phyloP scores from a whole-genome alignment of 2,329 filamentous ascomycete genomes.

The Xylariaceae sp. region DNA sequence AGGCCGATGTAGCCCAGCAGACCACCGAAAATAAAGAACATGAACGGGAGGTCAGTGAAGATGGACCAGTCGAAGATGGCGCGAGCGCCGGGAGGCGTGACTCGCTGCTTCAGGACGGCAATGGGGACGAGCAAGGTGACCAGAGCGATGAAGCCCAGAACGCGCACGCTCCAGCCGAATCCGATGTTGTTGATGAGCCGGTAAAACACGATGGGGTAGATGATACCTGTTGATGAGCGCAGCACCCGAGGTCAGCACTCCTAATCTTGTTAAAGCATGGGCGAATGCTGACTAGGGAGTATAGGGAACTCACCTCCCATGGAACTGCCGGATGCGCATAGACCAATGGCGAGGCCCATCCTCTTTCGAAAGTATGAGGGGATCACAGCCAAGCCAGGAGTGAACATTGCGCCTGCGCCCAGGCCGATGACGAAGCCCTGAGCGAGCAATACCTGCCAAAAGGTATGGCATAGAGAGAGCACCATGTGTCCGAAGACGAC shows the following conservation, averaged over 20 bases:
- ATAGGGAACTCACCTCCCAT: too few relatives aligned
- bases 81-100: neutral
- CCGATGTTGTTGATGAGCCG: neutral
- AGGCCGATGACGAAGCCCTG: constrained; percentile 25
- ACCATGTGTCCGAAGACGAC: constrained; percentile 10
- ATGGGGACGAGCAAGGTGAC: neutral
- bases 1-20: neutral
- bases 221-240: too few relatives aligned
- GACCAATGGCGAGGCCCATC: constrained; percentile 15
- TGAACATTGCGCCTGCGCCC: constrained; percentile 28
- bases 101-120: neutral
- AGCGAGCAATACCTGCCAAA: too few relatives aligned
- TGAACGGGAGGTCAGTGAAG: neutral
- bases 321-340: constrained; percentile 13
- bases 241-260: too few relatives aligned
- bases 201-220: neutral
- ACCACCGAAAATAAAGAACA: neutral
- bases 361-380: constrained; percentile 18
- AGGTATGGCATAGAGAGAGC: too few relatives aligned
- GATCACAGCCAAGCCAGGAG: constrained; percentile 21
- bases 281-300: too few relatives aligned
- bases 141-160: neutral
- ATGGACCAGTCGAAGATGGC: neutral
- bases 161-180: neutral
- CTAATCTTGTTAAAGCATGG: too few relatives aligned